phyloP scores from a whole-genome alignment of 139 green algal genomes.

The Desmodesmus armatus region DNA sequence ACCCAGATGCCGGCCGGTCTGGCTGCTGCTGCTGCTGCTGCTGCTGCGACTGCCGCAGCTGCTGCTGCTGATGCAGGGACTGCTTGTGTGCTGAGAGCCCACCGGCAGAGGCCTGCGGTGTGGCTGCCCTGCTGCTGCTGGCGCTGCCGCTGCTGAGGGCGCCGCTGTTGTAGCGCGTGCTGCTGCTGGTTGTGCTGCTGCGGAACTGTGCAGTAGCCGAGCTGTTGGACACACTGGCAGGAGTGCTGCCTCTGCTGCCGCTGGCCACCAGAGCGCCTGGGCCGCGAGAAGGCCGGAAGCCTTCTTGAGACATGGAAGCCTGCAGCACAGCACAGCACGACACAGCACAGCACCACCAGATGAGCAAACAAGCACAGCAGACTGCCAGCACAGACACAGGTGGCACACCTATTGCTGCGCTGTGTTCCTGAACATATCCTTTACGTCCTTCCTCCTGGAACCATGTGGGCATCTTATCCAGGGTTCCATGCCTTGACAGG shows the following conservation, averaged over 20 bases:
- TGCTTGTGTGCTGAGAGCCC: constrained; percentile 7
- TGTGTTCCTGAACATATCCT: no score
- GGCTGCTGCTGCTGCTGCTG: constrained; percentile 27
- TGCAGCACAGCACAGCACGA: neutral
- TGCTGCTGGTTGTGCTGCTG: constrained; percentile 12
- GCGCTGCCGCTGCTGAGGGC: neutral
- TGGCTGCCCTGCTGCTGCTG: constrained; percentile 20
- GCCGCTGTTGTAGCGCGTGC: no score
- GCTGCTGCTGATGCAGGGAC: constrained; percentile 25
- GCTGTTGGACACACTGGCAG: neutral
- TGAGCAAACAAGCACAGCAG: no score
- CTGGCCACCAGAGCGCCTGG: constrained; percentile 19
- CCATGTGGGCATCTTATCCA: no score
- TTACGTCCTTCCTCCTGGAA: no score
- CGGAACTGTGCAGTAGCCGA: constrained; percentile 25
- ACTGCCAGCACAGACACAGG: neutral
- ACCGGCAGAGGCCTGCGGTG: neutral
- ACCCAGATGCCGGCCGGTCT: neutral
- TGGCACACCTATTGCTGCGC: neutral
- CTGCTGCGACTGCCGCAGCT: neutral
- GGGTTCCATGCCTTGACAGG: no score
- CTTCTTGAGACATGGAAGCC: neutral
- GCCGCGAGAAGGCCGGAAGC: neutral
- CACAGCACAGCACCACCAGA: neutral
- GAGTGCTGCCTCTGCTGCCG: neutral